These are phyloP conservation scores for Plectosphaerella cucumerina DNA, from an alignment of 2,329 filamentous ascomycete species.

Conservation along the genomic window DNA sequence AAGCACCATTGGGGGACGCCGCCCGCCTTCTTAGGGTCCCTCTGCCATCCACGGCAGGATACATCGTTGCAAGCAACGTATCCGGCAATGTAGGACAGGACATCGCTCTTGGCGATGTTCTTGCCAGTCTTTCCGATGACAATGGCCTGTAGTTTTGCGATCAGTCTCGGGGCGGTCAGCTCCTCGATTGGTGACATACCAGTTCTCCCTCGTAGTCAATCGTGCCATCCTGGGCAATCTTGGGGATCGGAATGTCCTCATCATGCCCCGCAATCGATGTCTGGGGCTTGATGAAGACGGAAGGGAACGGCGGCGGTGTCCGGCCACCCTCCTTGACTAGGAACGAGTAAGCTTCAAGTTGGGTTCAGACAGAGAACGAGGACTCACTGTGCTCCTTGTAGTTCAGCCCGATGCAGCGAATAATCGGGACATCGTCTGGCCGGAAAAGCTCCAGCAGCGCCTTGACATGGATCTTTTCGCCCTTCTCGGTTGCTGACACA, in stretches of 20 bases:
- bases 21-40: slow-evolving; percentile 40
- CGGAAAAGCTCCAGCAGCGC: slow-evolving; percentile 22
- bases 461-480: slow-evolving; percentile 25
- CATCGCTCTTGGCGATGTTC: slow-evolving; percentile 39
- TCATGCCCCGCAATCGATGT: slow-evolving; percentile 30
- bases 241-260: slow-evolving; percentile 37
- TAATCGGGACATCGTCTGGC: slow-evolving; percentile 26
- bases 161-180: neutral
- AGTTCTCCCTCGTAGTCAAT: slow-evolving; percentile 49
- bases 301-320: slow-evolving; percentile 43
- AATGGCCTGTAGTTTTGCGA: slow-evolving; percentile 25
- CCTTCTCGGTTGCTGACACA: slow-evolving; percentile 16
- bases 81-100: slow-evolving; percentile 44
- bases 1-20: slow-evolving; percentile 48
- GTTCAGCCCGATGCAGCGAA: slow-evolving; percentile 31
- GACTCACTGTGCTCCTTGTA: slow-evolving; percentile 30
- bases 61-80: slow-evolving; percentile 45
- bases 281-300: slow-evolving; percentile 47
- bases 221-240: slow-evolving; percentile 39
- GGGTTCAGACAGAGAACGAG: neutral
- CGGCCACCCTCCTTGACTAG: slow-evolving; percentile 48
- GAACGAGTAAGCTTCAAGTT: neutral
- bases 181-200: slow-evolving; percentile 13
- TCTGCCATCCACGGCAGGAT: slow-evolving; percentile 48
- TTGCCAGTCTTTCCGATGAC: slow-evolving; percentile 51